Evolutionary conservation across 192 early-diverging fungal species (phyloP).

Genomic region (Coemansia erecta): DNA sequence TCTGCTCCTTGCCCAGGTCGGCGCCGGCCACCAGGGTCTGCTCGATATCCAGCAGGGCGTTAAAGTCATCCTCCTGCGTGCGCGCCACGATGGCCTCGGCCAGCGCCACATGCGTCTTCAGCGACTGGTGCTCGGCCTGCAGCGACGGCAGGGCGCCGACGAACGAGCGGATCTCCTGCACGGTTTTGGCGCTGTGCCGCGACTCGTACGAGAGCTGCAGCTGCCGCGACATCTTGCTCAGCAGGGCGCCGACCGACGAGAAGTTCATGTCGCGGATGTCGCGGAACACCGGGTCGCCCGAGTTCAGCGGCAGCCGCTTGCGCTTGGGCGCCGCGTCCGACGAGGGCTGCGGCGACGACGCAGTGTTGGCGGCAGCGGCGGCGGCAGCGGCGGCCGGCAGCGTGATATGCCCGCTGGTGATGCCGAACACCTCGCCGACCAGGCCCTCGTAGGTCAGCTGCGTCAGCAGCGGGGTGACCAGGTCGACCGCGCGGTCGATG

Average conservation of each 20-base stretch:
- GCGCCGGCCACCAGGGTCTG: conserved; percentile 57
- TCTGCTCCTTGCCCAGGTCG: conserved; percentile 23
- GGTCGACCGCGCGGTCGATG: conserved; percentile 86
- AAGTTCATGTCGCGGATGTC: conserved; percentile 89
- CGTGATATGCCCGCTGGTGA: conserved; percentile 53
- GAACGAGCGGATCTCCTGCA: conserved; percentile 91
- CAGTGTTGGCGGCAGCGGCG: conserved; percentile 7
- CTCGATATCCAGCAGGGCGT: conserved; percentile 80
- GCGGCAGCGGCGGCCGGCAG: conserved; percentile 5
- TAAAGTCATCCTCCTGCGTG: conserved; percentile 82
- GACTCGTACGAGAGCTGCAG: conserved; percentile 88
- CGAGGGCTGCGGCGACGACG: conserved; percentile 7
- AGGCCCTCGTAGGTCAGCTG: conserved; percentile 97
- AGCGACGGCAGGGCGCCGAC: conserved; percentile 79
- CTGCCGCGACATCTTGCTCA: conserved; percentile 80
- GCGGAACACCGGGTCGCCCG: conserved; percentile 72
- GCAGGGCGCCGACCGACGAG: conserved; percentile 77
- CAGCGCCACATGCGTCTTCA: conserved; percentile 54
- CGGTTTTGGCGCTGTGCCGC: conserved; percentile 86
- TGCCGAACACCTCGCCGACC: conserved; percentile 90
- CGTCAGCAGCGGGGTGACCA: conserved; percentile 89
- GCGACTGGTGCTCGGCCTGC: conserved; percentile 82
- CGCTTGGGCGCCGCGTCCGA: conserved; percentile 48
- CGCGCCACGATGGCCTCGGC: conserved; percentile 80
- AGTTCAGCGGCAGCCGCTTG: conserved; percentile 79